Evolutionary conservation across 1,284 basidiomycete genomes (phyloP).

Genomic region (Kalmanozyma brasiliensis): DNA sequence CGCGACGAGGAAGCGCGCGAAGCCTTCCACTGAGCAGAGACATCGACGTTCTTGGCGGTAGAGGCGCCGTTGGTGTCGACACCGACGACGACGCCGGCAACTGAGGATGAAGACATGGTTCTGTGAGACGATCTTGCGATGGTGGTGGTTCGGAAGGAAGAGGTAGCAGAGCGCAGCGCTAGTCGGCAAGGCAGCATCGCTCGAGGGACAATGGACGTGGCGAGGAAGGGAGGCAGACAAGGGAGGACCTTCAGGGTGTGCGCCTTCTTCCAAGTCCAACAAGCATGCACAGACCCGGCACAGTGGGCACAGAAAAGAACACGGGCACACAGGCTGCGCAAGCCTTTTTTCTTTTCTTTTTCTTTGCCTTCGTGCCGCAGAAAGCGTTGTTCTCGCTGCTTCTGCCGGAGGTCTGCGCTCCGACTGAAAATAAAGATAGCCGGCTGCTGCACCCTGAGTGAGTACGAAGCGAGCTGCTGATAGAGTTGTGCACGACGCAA

Average conservation of each 20-base stretch:
- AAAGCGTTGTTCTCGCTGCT: slow-evolving; percentile 23
- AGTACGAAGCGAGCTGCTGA: not conserved
- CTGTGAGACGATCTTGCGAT: slow-evolving; percentile 7
- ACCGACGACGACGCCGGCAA: slow-evolving; percentile 53
- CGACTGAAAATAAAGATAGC: slow-evolving; percentile 21
- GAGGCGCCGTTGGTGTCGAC: slow-evolving; percentile 49
- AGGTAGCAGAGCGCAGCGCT: slow-evolving; percentile 28
- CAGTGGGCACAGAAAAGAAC: slow-evolving; percentile 1
- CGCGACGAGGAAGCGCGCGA: slow-evolving; percentile 59
- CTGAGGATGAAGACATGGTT: slow-evolving; percentile 37
- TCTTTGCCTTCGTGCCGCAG: slow-evolving; percentile 1
- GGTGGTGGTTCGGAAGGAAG: slow-evolving; percentile 23
- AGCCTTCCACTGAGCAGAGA: slow-evolving; percentile 60
- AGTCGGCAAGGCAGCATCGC: slow-evolving; percentile 43
- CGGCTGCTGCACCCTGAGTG: slow-evolving; percentile 6
- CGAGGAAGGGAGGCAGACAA: slow-evolving; percentile 3
- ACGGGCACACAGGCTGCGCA: slow-evolving; percentile 3
- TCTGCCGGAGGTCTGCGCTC: slow-evolving; percentile 33
- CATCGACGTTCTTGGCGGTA: slow-evolving; percentile 52
- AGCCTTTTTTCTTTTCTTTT: slow-evolving; percentile 4
- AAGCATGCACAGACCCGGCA: not conserved
- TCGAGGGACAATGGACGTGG: slow-evolving; percentile 1
- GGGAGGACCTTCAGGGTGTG: too few relatives aligned
- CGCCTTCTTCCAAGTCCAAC: not conserved
- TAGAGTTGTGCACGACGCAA: not conserved